Base-by-base conservation (phyloP, 352 stramenopile species). In the Globisporangium heterothallicum region DNA sequence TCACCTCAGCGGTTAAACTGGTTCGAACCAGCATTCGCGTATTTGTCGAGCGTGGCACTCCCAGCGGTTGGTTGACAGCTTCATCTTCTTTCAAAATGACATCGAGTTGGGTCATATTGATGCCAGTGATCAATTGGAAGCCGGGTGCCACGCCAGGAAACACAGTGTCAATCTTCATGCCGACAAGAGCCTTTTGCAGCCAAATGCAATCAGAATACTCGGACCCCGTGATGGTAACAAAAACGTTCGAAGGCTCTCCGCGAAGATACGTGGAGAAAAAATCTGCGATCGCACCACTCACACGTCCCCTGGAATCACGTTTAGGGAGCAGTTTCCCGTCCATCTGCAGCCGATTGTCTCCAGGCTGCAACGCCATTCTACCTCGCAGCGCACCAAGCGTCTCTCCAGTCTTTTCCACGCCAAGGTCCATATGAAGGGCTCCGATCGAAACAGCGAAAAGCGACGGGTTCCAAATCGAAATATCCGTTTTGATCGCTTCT, bases 211-310 rank as follows among this genome's bases (percentile, higher is more conserved):
- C 60, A 2, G 41, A 14, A 52, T 82, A 80, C 53, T 88, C 56
- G 0, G 72, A 73, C 7, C 46, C 54, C 12, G 63, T 66, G 30
- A 92, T 82, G 12, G 56, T 70, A 16, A 86, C 80, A 42, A 59
- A 50, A 8, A 92, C 53, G n/a, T 58, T 68, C 19, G 76, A 88
- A n/a, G 63, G 61, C 18, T 74, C 62, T 1, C 80, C 75, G 10
- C 70, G 53, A 2, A 92, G 54, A 35, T 89, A 92, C 7, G 47
- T 69, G 12, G 80, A 92, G 52, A 92, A 92, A 61, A 92, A 88
- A 9, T 25, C 56, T 2, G 68, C 60, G 0, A 92, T 66, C 3
- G 56, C 66, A 42, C 63, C 50, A 52, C 78, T 88, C 41, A 86
- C 73, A 46, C 60, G 50, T 4, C 75, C 78, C 18, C 49, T 40